A percentile compares a stretch with the other conserved stretches of the same genome.
Evolutionary conservation across 2,329 filamentous ascomycete species (phyloP).

Genomic region (Pseudocercospora musae): DNA sequence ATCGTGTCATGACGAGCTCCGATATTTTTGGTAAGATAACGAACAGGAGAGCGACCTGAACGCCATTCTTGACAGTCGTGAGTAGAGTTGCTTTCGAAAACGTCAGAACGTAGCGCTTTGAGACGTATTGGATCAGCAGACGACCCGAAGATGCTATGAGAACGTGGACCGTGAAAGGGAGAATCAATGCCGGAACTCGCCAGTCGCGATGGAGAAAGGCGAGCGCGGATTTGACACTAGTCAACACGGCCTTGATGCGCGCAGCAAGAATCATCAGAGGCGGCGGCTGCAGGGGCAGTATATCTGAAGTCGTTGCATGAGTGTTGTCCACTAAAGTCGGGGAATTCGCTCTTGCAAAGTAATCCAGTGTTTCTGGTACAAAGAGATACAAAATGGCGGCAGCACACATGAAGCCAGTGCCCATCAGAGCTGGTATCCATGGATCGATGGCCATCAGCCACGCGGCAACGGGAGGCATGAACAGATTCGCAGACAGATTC

Average conservation of each 20-base stretch:
- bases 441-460: conserved; percentile 36
- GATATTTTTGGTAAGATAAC: conserved; percentile 32
- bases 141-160: conserved; percentile 28
- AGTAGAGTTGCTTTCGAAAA: conserved; percentile 37
- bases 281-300: neutral
- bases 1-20: conserved; percentile 19
- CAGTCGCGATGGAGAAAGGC: conserved; percentile 33
- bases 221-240: conserved; percentile 21
- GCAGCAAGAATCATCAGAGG: neutral
- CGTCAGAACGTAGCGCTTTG: conserved; percentile 50
- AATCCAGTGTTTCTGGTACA: conserved; percentile 37
- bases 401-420: conserved; percentile 20
- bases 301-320: neutral
- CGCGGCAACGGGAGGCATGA: conserved; percentile 35
- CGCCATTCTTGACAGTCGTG: conserved; percentile 30
- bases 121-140: conserved; percentile 53
- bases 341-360: conserved; percentile 2
- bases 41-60: conserved; percentile 33
- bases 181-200: conserved; percentile 32
- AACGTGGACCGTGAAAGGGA: conserved; percentile 31
- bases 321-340: neutral
- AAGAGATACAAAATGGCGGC: conserved; percentile 19
- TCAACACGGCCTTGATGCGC: neutral
- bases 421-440: conserved; percentile 34
- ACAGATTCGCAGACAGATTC: conserved; percentile 29